phyloP scores from a whole-genome alignment of 2,329 filamentous ascomycete species.

The Aspergillus arachidicola region DNA sequence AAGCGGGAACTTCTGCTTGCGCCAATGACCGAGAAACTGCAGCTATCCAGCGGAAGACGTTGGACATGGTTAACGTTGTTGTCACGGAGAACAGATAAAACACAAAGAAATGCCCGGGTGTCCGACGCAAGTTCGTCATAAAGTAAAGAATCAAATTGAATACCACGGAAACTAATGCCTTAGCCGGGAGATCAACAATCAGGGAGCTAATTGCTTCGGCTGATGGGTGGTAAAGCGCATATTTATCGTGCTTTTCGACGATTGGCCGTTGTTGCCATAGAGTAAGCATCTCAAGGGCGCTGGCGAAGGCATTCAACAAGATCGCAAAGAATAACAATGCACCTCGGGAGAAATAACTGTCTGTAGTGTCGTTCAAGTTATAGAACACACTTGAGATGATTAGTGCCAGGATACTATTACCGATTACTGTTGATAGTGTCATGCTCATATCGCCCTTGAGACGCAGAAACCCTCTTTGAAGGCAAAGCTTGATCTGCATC shows the following conservation, averaged over 20 bases:
- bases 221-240: constrained; percentile 86
- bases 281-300: constrained; percentile 77
- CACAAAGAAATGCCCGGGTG: constrained; percentile 79
- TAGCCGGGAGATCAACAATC: constrained; percentile 82
- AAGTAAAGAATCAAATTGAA: constrained; percentile 87
- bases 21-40: constrained; percentile 69
- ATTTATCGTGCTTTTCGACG: constrained; percentile 84
- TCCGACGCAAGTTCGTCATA: constrained; percentile 77
- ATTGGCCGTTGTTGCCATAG: constrained; percentile 88
- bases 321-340: constrained; percentile 83
- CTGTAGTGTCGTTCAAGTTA: constrained; percentile 66
- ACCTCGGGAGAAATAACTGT: constrained; percentile 75
- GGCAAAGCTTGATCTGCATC: constrained; percentile 76
- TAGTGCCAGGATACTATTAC: constrained; percentile 72
- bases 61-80: constrained; percentile 77
- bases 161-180: constrained; percentile 67
- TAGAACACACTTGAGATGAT: constrained; percentile 80
- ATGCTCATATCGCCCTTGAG: constrained; percentile 74
- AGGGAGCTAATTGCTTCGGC: constrained; percentile 87
- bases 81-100: constrained; percentile 77
- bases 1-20: constrained; percentile 59
- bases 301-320: constrained; percentile 79
- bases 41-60: constrained; percentile 80
- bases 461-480: constrained; percentile 76
- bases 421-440: constrained; percentile 64